Conservation (phyloP, 345 rosid species). For the Eucalyptus pauciflora region DNA sequence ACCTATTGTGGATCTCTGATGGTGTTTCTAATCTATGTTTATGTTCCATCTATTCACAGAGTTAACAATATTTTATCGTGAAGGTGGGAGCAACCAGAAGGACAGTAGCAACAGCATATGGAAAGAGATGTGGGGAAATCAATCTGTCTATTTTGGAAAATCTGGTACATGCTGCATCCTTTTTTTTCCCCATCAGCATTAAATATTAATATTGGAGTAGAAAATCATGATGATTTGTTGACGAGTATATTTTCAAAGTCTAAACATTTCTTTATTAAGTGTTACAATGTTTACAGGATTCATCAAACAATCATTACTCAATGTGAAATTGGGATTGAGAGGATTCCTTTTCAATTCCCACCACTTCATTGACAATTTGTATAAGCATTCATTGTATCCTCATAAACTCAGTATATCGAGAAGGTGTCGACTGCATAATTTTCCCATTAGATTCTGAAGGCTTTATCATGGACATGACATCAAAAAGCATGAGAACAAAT, state of each 20-base stretch:
- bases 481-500: not conserved
- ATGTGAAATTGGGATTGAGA: not conserved
- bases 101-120: slow-evolving; percentile 61
- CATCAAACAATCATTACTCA: not conserved
- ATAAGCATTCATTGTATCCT: not conserved
- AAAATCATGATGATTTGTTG: not conserved
- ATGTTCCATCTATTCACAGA: not conserved
- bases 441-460: not conserved
- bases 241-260: not conserved
- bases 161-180: slow-evolving; percentile 37
- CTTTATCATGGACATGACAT: not conserved
- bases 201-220: not conserved
- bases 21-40: not conserved
- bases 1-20: not conserved
- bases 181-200: not conserved
- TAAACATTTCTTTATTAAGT: not conserved
- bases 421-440: not conserved
- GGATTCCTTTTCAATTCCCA: not conserved
- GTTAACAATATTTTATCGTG: slow-evolving; percentile 13
- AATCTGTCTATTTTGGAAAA: slow-evolving; percentile 66
- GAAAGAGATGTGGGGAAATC: slow-evolving; percentile 73
- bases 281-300: not conserved
- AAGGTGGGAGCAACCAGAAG: slow-evolving; percentile 86
- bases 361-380: not conserved
- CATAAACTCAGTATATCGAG: not conserved